These are phyloP conservation scores for Kuraishia ogatae DNA, from an alignment of 805 yeast genomes.

Conservation along the genomic window DNA sequence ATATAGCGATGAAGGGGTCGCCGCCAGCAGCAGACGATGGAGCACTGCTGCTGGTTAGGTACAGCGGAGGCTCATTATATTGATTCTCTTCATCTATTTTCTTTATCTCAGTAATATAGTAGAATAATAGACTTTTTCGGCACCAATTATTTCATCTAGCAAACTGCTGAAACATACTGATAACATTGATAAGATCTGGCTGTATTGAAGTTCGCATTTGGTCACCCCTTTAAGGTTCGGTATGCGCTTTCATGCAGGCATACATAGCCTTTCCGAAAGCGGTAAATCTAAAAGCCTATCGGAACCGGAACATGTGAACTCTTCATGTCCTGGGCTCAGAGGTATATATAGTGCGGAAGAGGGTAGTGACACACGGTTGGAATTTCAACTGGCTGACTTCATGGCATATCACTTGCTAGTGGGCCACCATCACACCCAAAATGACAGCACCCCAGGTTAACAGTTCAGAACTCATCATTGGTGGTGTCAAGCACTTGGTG, in stretches of 20 bases:
- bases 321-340: neutral
- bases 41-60: neutral
- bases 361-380: neutral
- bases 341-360: neutral
- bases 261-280: neutral
- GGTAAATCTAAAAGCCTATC: neutral
- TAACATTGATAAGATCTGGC: neutral
- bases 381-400: neutral
- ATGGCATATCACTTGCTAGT: no score
- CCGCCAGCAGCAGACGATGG: neutral
- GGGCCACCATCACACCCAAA: no score
- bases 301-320: neutral
- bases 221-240: neutral
- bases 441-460: neutral
- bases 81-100: neutral
- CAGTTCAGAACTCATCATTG: conserved; percentile 17
- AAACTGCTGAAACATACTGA: neutral
- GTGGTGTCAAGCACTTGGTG: conserved; percentile 36
- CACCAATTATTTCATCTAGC: neutral
- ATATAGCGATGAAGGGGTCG: neutral
- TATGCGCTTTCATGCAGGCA: neutral
- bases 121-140: neutral
- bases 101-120: neutral
- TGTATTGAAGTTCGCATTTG: neutral
- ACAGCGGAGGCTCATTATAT: neutral